Evolutionary conservation across 1,284 basidiomycete genomes (phyloP), one percentile per base, ranked within the genome.

Genomic region (Moesziomyces globuligerus): DNA sequence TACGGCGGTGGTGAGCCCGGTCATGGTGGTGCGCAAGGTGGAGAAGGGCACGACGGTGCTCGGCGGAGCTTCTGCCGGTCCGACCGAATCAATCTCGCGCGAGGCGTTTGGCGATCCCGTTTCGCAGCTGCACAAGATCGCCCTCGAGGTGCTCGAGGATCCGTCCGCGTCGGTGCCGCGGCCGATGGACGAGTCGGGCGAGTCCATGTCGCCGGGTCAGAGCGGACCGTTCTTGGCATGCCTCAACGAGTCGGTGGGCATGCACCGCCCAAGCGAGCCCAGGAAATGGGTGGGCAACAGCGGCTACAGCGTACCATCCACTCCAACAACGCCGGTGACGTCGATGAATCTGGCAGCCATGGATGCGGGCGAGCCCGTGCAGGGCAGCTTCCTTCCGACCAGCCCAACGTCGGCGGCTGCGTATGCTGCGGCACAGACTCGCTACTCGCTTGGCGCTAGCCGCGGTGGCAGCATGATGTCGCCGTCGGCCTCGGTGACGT

Each of bases 51-150:
- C 91, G 1, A 91, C 90, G 7, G 92, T 91, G 42, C 90, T 94
- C 20, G 93, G 94, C 48, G 93, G 93, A 48, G 92, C 69, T 0
- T 68, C 90, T 20, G 85, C 91, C 20, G 89, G 91, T 75, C 89
- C 91, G 60, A 88, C 75, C 1, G 78, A 81, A 79, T 92, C 90
- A 73, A 84, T 88, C 1, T 40, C 50, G 17, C 87, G 92, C 26
- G 94, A 97, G 83, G 89, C 91, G 1, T 90, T 91, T 60, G 93
- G 94, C 4, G 93, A 97, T 79, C 91, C 93, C 5, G 93, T 97
- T 21, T 94, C 92, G 18, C 95, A 98, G 80, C 86, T 96, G 50
- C 94, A 96, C 85, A 97, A 78, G 60, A 74, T 79, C 38, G 76
- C 77, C 17, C 71, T 79, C 41, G 77, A 79, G 50, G 66, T 78